Evolutionary conservation across 192 early-diverging fungal species (phyloP).

Genomic region (Coemansia asiatica): DNA sequence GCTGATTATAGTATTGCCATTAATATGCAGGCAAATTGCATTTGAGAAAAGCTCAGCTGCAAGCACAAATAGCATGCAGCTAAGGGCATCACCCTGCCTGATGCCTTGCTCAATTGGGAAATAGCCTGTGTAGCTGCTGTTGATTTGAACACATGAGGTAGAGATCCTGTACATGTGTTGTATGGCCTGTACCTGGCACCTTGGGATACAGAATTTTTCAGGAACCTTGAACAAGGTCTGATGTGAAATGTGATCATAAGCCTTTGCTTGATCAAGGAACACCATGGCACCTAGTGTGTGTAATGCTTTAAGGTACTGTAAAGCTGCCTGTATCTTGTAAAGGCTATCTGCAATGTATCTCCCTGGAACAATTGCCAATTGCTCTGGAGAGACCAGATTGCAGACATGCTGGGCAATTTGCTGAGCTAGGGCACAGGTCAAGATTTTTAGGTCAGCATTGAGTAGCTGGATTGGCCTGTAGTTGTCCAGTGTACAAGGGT

Average conservation of each 20-base stretch:
- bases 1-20: no score
- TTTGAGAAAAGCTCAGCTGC: not conserved
- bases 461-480: conserved; percentile 14
- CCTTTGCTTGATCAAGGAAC: conserved; percentile 25
- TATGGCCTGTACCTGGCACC: not conserved
- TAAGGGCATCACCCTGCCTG: conserved; percentile 4
- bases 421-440: not conserved
- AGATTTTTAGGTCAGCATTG: conserved; percentile 16
- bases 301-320: conserved; percentile 1
- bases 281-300: not conserved
- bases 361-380: conserved; percentile 19
- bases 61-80: not conserved
- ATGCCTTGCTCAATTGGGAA: conserved; percentile 13
- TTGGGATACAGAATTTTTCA: conserved; percentile 5
- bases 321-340: conserved; percentile 13
- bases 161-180: not conserved
- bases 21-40: no score
- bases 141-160: not conserved
- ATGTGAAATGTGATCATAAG: conserved; percentile 14
- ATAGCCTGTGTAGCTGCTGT: conserved; percentile 1
- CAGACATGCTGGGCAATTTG: not conserved
- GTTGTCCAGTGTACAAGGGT: conserved; percentile 4
- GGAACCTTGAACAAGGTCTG: conserved; percentile 16
- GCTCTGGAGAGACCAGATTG: conserved; percentile 10
- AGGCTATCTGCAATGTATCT: conserved; percentile 9